These are phyloP conservation scores for Hypoxylon sp. DNA, from an alignment of 2,329 filamentous ascomycete genomes.

Conservation along the genomic window DNA sequence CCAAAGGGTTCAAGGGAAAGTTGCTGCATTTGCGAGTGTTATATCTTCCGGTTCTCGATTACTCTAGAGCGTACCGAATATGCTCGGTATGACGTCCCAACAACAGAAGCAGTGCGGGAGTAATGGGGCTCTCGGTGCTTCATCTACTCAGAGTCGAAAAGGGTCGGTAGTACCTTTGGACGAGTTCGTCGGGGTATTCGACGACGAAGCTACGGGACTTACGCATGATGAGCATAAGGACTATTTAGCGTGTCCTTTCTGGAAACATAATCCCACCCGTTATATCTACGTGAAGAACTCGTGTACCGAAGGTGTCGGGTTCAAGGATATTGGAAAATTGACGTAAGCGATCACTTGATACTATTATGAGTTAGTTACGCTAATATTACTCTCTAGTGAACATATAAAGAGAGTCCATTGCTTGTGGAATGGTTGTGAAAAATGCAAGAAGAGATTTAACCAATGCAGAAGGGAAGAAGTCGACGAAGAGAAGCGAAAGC, in stretches of 20 bases:
- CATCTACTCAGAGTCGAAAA: background rate
- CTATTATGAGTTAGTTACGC: background rate
- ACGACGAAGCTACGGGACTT: background rate
- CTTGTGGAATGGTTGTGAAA: constrained; percentile 37
- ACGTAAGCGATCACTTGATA: constrained; percentile 28
- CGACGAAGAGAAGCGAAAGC: constrained; percentile 28
- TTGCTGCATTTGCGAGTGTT: constrained; percentile 24
- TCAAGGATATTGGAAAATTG: constrained; percentile 41
- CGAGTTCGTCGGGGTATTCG: constrained; percentile 16
- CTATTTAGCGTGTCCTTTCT: constrained; percentile 37
- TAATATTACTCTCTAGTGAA: constrained; percentile 15
- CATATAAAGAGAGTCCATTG: constrained; percentile 40
- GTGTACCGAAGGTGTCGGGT: constrained; percentile 30
- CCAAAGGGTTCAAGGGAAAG: constrained; percentile 27
- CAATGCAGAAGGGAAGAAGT: constrained; percentile 21
- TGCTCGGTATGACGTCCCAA: constrained; percentile 11
- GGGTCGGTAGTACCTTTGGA: background rate
- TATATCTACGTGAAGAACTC: constrained; percentile 34
- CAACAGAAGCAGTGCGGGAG: background rate
- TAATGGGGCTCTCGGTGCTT: constrained; percentile 2
- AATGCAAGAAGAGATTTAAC: constrained; percentile 31
- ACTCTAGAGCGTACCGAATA: background rate
- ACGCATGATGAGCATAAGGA: constrained; percentile 25
- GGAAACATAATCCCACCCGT: constrained; percentile 37
- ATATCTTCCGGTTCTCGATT: constrained; percentile 19